These are phyloP conservation scores for Angomonas deanei DNA, from an alignment of 208 protist species.

Conservation along the genomic window DNA sequence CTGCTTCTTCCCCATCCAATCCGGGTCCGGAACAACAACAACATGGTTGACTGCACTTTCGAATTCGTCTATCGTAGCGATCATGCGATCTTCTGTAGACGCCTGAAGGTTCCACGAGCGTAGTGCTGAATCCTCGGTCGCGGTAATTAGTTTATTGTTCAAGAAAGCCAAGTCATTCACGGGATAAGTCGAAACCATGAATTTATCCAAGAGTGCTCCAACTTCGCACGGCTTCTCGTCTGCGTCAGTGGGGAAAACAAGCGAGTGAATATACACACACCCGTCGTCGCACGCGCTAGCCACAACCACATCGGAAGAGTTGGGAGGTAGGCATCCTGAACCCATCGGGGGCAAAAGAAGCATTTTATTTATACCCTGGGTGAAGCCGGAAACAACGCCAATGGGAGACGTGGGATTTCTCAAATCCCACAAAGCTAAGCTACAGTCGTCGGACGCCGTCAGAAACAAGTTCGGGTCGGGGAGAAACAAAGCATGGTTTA, in stretches of 20 bases:
- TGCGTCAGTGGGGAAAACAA: slow-evolving; percentile 9
- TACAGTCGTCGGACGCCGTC: slow-evolving; percentile 75
- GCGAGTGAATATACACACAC: slow-evolving; percentile 64
- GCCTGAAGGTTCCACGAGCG: slow-evolving; percentile 59
- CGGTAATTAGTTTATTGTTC: slow-evolving; percentile 53
- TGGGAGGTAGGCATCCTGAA: not conserved
- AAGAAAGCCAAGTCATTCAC: slow-evolving; percentile 72
- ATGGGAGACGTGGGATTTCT: slow-evolving; percentile 34
- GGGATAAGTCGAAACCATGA: slow-evolving; percentile 59
- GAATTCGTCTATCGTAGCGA: slow-evolving; percentile 76
- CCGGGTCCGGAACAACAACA: slow-evolving; percentile 28
- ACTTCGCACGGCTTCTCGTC: not conserved
- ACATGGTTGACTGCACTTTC: slow-evolving; percentile 82
- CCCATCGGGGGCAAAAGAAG: slow-evolving; percentile 21
- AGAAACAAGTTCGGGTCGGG: slow-evolving; percentile 32
- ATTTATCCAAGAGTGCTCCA: slow-evolving; percentile 56
- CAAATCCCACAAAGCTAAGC: slow-evolving; percentile 66
- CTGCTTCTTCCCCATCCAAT: not conserved
- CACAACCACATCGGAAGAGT: slow-evolving; percentile 16
- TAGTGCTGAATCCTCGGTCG: slow-evolving; percentile 70
- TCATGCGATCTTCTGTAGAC: slow-evolving; percentile 44
- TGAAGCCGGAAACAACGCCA: slow-evolving; percentile 47
- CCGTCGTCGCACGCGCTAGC: slow-evolving; percentile 83
- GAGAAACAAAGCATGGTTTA: slow-evolving; percentile 73
- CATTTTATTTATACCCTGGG: slow-evolving; percentile 81